A percentile compares a stretch with the other conserved stretches of the same genome.
Evolutionary conservation across 1,284 basidiomycete species (phyloP).

Genomic region (Moesziomyces antarcticus): DNA sequence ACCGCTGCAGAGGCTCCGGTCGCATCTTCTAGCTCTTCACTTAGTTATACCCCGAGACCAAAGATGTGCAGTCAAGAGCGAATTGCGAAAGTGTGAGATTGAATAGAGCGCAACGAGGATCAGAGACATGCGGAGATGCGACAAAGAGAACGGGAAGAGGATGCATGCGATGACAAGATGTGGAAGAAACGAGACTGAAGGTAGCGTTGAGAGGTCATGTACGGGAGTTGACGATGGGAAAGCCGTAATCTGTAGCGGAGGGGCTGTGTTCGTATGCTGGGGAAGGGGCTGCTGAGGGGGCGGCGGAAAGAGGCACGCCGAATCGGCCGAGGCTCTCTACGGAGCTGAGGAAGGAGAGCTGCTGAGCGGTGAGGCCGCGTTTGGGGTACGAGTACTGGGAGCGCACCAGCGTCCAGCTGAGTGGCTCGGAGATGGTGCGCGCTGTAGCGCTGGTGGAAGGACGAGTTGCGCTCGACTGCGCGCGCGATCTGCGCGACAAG

Average conservation of each 20-base stretch:
- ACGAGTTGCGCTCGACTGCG: constrained; percentile 11
- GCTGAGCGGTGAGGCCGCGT: constrained; percentile 32
- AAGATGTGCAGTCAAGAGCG: too few species aligned
- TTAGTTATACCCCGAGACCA: neutral
- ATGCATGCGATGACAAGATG: neutral
- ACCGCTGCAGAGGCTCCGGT: constrained; percentile 29
- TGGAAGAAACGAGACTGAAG: neutral
- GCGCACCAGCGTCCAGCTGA: constrained; percentile 39
- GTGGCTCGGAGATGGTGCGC: constrained; percentile 37
- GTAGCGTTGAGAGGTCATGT: neutral
- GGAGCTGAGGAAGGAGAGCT: constrained; percentile 44
- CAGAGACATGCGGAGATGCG: neutral
- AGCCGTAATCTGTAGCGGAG: constrained; percentile 25
- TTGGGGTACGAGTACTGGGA: constrained; percentile 44
- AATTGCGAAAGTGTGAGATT: neutral
- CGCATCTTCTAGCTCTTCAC: constrained; percentile 17
- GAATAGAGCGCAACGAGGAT: neutral
- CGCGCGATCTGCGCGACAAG: constrained; percentile 7
- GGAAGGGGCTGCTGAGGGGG: constrained; percentile 3
- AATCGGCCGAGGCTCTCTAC: constrained; percentile 47
- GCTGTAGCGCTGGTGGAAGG: constrained; percentile 4
- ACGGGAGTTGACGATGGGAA: constrained; percentile 5
- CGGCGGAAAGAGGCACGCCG: constrained; percentile 16
- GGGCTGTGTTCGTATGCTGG: constrained; percentile 22
- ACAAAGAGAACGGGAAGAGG: neutral